Base-by-base conservation (phyloP, 169 alveolate species). In the Plasmodium chabaudi region DNA sequence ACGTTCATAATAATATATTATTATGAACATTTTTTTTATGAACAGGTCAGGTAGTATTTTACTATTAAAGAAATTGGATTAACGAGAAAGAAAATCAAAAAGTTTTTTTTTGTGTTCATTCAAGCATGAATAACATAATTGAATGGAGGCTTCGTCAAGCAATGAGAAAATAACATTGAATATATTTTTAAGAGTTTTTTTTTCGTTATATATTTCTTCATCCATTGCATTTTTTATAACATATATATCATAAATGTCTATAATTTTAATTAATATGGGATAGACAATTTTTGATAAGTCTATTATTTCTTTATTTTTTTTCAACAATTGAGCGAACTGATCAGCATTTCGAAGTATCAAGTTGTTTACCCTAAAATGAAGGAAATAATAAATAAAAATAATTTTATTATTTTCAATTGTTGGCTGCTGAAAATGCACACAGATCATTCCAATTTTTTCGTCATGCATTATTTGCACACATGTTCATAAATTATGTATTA, bases 11-110 rank as follows among this genome's bases (percentile, higher is more conserved):
- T 7, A 21, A 21, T 44, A 23, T 15, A 19, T 60, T 4, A 21
- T 61, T 72, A 5, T 57, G 12, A 27, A 42, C 27, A 46, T 64
- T 79, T 63, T 63, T 64, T 79, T 79, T 79, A 64, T 79, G 51
- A 64, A 79, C 79, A 79, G 89, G 79, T 79, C 89, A 79, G 59
- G 61, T 59, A 79, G 74, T 46, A 47, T 79, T 79, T 47, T 79
- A 49, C 55, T 79, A 63, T 79, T 79, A 9, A 55, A 51, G 27
- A 44, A 77, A 49, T 5, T 23, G 44, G 6, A 27, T 51, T 79
- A 79, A 60, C 25, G 46, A 21, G 89, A 79, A 39, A 79, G 69
- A 21, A 59, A 44, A 69, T 79, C 64, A 53, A 79, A 79, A 23
- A 79, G 25, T 64, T 79, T 77, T 46, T 44, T 79, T 25, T 51